Evolutionary conservation across 2,329 filamentous ascomycete genomes (phyloP), one percentile per base, ranked within the genome.

Genomic region (Hypoxylon sp.): DNA sequence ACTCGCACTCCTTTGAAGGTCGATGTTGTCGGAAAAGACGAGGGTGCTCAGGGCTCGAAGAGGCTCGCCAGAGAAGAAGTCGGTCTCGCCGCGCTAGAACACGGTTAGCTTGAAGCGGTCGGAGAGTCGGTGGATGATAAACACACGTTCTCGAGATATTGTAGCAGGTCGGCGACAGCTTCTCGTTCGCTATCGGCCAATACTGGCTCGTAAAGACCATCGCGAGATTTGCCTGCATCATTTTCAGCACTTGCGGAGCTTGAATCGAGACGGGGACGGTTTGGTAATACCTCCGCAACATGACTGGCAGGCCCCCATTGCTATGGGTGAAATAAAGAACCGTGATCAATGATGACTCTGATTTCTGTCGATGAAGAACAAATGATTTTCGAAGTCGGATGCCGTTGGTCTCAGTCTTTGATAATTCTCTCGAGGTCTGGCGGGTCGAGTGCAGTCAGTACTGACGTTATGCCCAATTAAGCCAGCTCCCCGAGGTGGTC

Each of bases 21-120:
- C 96, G 79, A 99, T 95, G 83, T 99, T 99, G 82, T 98, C 95
- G 64, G 96, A 99, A 81, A 97, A 99, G 64, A 99, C 96, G 27
- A 99, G 88, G 11, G 95, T 99, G 82, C 94, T 98, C 64, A 99
- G 85, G 50, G 96, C 95, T 82, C 92, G 92, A 64, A 99, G 89
- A 50, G 96, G 96, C 78, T 98, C 95, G 82, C 96, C 96, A 40
- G 93, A 91, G 83, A 99, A 99, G 89, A 99, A 99, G 82, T 99
- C 95, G 76, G 95, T 98, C 81, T 99, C 96, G 79, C 91, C 92
- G 79, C 96, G 92, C 96, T 98, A 80, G 68, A 68, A 66, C 55
- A 54, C 46, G 61, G 75, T 82, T 78, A 85, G 79, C 44, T 63
- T 27, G 6, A 30, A 49, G 35, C 6, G 13, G 27, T 42, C n/a